These are phyloP conservation scores for Penicillium sp. DNA, from an alignment of 2,329 filamentous ascomycete genomes.

Conservation along the genomic window DNA sequence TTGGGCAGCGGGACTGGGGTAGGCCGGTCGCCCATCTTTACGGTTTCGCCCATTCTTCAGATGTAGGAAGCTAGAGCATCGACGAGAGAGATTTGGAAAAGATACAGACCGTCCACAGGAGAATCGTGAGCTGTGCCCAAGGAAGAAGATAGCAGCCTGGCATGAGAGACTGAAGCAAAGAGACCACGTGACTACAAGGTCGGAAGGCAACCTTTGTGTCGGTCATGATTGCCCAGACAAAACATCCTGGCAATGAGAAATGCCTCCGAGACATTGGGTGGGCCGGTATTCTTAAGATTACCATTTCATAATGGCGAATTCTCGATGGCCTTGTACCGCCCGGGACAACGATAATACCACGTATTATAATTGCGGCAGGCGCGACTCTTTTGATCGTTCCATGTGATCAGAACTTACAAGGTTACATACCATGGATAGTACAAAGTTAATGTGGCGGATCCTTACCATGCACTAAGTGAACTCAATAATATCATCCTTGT, in stretches of 20 bases:
- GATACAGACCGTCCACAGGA: not conserved
- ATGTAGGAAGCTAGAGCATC: not conserved
- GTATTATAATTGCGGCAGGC: not conserved
- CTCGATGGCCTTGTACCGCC: not conserved
- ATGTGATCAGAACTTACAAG: too few species aligned
- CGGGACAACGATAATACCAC: not conserved
- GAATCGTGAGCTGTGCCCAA: not conserved
- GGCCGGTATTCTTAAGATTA: not conserved
- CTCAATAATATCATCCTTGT: too few species aligned
- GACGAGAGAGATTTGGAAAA: not conserved
- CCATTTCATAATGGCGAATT: not conserved
- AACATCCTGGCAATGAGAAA: not conserved
- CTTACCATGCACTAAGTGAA: not conserved
- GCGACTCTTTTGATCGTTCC: not conserved
- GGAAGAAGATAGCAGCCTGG: not conserved
- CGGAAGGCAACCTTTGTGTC: not conserved
- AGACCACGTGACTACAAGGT: not conserved
- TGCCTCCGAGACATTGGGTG: not conserved
- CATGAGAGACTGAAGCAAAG: not conserved
- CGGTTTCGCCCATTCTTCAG: not conserved
- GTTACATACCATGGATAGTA: not conserved
- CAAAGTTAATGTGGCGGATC: not conserved
- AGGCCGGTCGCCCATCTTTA: constrained; percentile 1
- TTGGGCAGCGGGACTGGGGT: constrained; percentile 10
- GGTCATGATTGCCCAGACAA: too few species aligned